Evolutionary conservation across 2,329 filamentous ascomycete genomes (phyloP).

Genomic region (Ophiognomonia clavigignenti-juglandacearum): DNA sequence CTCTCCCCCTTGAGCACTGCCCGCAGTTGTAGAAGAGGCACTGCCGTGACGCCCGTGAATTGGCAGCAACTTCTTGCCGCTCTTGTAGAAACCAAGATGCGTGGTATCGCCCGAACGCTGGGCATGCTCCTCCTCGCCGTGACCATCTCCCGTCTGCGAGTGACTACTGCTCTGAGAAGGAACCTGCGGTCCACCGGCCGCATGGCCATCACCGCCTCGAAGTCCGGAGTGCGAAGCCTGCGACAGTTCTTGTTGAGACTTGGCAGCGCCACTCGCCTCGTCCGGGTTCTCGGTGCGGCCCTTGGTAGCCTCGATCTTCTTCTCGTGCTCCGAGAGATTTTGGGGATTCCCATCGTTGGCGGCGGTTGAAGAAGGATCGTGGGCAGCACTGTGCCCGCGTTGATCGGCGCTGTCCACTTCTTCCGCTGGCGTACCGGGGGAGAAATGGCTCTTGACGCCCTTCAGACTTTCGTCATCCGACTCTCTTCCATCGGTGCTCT

Average conservation of each 20-base stretch:
- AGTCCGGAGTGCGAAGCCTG: neutral
- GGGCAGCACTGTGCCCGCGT: neutral
- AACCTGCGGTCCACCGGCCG: neutral
- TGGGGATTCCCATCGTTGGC: neutral
- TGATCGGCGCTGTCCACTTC: neutral
- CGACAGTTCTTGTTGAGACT: conserved; percentile 4
- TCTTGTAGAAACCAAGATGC: conserved; percentile 6
- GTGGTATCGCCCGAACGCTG: conserved; percentile 1
- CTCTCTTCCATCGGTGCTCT: conserved; percentile 17
- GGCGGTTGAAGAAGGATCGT: neutral
- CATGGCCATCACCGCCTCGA: neutral
- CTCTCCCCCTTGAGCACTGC: too few relatives aligned
- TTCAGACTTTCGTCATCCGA: conserved; percentile 21
- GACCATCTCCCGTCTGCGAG: neutral
- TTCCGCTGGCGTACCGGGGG: conserved; percentile 1
- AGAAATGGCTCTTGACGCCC: conserved; percentile 17
- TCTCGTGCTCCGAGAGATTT: conserved; percentile 9
- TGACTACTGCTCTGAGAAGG: neutral
- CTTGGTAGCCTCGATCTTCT: conserved; percentile 12
- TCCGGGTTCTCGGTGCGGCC: conserved; percentile 10
- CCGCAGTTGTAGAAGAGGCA: too few relatives aligned
- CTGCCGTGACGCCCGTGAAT: too few relatives aligned
- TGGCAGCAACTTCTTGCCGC: conserved; percentile 11
- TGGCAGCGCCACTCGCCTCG: conserved; percentile 2
- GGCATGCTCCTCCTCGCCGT: neutral